Conservation (phyloP, 805 yeast species). For the Pichia heedii region DNA sequence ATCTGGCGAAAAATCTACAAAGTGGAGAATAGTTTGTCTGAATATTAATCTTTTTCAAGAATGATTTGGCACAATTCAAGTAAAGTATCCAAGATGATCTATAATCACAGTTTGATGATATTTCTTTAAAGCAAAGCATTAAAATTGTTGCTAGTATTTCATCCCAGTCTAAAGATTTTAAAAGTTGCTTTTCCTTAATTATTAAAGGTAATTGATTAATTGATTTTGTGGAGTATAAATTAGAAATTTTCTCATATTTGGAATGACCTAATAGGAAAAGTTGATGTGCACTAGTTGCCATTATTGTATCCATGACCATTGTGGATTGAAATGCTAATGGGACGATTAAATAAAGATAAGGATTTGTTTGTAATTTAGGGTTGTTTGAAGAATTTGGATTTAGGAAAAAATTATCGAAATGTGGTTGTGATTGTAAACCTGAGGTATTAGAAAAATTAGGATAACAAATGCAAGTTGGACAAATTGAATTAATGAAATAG, state of each 20-base stretch:
- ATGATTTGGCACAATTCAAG: slow-evolving; percentile 30
- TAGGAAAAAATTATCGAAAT: too few relatives aligned
- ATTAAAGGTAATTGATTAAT: slow-evolving; percentile 25
- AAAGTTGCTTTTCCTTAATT: slow-evolving; percentile 21
- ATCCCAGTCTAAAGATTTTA: slow-evolving; percentile 28
- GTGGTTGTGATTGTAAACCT: background rate
- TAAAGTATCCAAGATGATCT: slow-evolving; percentile 32
- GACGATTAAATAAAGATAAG: slow-evolving; percentile 30
- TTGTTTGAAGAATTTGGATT: background rate
- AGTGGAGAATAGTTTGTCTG: slow-evolving; percentile 25
- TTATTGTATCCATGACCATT: slow-evolving; percentile 27
- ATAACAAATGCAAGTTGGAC: slow-evolving; percentile 33
- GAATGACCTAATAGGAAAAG: slow-evolving; percentile 23
- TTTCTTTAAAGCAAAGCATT: slow-evolving; percentile 34
- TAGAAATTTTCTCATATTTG: slow-evolving; percentile 22
- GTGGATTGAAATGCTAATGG: slow-evolving; percentile 30
- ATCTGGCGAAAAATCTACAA: slow-evolving; percentile 29
- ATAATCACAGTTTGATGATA: slow-evolving; percentile 31
- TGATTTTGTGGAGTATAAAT: slow-evolving; percentile 22
- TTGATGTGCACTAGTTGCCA: slow-evolving; percentile 32
- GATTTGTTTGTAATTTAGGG: slow-evolving; percentile 24
- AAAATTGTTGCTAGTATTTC: slow-evolving; percentile 32
- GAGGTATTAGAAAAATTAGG: slow-evolving; percentile 13
- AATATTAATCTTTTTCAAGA: slow-evolving; percentile 22
- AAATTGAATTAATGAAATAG: slow-evolving; percentile 29